Conservation (phyloP, 2,329 filamentous ascomycete genomes). For the Colletotrichum karsti region DNA sequence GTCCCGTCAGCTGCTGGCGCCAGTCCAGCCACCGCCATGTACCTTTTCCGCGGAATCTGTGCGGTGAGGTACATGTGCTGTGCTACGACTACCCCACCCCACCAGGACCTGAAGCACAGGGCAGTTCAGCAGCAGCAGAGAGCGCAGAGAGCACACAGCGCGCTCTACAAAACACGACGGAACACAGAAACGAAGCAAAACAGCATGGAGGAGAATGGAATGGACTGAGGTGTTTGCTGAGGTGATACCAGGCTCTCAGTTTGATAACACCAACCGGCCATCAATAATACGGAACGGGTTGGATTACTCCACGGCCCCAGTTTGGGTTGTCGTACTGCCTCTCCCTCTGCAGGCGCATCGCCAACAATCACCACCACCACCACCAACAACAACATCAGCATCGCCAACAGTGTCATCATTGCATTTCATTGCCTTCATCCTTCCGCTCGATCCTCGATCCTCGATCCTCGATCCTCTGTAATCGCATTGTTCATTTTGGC, state of each 20-base stretch:
- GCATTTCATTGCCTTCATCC: not conserved
- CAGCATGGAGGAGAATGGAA: not conserved
- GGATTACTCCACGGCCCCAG: not conserved
- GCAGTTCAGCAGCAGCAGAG: not conserved
- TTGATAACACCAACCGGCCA: too few species aligned
- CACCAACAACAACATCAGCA: not conserved
- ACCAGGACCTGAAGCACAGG: not conserved
- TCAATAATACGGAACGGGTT: too few species aligned
- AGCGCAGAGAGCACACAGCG: not conserved
- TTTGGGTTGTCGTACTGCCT: not conserved
- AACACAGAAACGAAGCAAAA: constrained; percentile 2
- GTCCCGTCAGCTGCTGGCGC: constrained; percentile 34
- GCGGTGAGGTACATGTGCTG: not conserved
- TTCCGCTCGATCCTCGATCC: constrained; percentile 3
- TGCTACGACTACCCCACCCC: not conserved
- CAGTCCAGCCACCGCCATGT: constrained; percentile 31
- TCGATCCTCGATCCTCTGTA: too few species aligned
- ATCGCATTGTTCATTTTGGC: too few species aligned
- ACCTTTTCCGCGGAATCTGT: not conserved
- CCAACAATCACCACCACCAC: not conserved
- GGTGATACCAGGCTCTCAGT: too few species aligned
- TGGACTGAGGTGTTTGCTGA: too few species aligned
- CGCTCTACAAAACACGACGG: constrained; percentile 2
- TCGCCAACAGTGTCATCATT: not conserved
- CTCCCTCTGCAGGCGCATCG: not conserved